Evolutionary conservation across 164 flowering plant species (phyloP).

Genomic region (Chimonanthus praecox): DNA sequence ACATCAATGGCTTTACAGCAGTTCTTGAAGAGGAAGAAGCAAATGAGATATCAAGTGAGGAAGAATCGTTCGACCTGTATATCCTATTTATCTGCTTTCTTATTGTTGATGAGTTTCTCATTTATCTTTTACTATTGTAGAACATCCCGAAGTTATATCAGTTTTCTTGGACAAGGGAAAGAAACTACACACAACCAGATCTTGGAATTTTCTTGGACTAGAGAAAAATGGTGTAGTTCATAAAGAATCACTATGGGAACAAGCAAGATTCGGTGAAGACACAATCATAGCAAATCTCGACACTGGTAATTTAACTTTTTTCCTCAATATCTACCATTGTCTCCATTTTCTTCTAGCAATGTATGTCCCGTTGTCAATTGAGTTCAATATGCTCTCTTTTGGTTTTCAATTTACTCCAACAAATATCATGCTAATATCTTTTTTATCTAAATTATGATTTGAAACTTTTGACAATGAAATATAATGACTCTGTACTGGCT

Average conservation of each 20-base stretch:
- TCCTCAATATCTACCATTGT: neutral
- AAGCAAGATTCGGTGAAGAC: constrained; percentile 65
- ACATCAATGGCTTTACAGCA: constrained; percentile 11
- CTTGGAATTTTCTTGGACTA: constrained; percentile 59
- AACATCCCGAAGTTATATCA: constrained; percentile 57
- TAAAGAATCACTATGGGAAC: constrained; percentile 40
- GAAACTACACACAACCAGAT: constrained; percentile 59
- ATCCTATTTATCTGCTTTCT: neutral
- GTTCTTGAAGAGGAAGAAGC: constrained; percentile 9
- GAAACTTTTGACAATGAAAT: too few relatives aligned
- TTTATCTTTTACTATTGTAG: constrained; percentile 25
- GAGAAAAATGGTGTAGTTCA: constrained; percentile 32
- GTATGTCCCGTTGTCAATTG: neutral
- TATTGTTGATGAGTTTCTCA: neutral
- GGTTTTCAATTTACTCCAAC: neutral
- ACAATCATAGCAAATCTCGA: constrained; percentile 67
- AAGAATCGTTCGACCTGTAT: neutral
- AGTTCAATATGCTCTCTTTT: neutral
- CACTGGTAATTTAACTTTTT: constrained; percentile 33
- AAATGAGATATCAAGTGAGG: neutral
- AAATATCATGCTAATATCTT: neutral
- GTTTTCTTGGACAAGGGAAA: constrained; percentile 43
- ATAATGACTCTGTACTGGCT: too few relatives aligned
- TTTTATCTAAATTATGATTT: too few relatives aligned
- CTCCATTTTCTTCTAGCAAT: neutral